Conservation (phyloP, 2,329 filamentous ascomycete genomes). For the Curvularia hawaiiensis region DNA sequence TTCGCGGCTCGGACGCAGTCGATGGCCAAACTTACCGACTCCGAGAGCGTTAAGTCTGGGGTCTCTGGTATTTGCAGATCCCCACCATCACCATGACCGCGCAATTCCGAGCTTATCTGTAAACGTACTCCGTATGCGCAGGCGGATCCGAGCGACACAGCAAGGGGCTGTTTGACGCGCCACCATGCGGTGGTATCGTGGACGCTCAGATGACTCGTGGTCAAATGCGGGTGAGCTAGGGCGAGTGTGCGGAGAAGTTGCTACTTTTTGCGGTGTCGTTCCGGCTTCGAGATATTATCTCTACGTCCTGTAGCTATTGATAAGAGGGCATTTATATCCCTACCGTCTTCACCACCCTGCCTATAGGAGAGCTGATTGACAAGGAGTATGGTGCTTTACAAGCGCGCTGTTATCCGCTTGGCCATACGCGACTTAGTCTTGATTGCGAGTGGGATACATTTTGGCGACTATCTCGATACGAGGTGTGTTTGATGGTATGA, state of each 20-base stretch:
- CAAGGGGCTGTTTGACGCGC: background rate
- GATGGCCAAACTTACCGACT: background rate
- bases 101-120: background rate
- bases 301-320: background rate
- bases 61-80: background rate
- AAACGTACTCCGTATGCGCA: background rate
- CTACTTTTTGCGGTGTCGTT: background rate
- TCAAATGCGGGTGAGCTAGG: background rate
- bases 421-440: too few relatives aligned
- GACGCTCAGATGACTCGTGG: background rate
- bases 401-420: background rate
- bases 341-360: background rate
- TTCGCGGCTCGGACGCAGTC: background rate
- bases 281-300: background rate
- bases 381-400: background rate
- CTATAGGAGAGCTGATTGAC: background rate
- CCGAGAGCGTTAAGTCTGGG: background rate
- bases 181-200: background rate
- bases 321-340: background rate
- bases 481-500: too few relatives aligned
- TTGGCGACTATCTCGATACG: too few relatives aligned
- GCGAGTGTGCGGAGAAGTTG: background rate
- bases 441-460: too few relatives aligned
- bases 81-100: background rate
- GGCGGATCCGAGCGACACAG: background rate